phyloP scores from a whole-genome alignment of 2,329 filamentous ascomycete species.

The Cladosporium oxysporum region DNA sequence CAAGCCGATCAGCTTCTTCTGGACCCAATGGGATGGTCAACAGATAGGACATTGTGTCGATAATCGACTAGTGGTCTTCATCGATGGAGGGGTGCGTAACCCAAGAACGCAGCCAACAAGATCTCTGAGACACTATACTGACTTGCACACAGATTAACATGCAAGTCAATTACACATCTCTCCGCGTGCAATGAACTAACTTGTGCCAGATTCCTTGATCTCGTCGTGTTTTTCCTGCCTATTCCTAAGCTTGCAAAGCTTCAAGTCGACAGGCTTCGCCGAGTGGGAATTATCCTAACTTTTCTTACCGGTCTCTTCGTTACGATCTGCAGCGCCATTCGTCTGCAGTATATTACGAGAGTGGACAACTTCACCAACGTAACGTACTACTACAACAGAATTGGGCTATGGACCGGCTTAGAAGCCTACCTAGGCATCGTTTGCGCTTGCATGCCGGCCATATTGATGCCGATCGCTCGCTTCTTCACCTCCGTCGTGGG shows the following conservation, averaged over 20 bases:
- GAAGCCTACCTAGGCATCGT: conserved; percentile 27
- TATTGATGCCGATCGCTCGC: not conserved
- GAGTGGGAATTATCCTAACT: not conserved
- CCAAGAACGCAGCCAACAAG: no score
- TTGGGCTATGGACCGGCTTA: conserved; percentile 27
- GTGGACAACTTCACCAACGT: conserved; percentile 23
- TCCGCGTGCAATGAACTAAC: no score
- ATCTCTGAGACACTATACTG: no score
- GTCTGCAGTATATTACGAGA: conserved; percentile 21
- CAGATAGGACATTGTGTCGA: not conserved
- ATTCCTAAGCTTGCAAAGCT: conserved; percentile 4
- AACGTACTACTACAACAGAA: conserved; percentile 27
- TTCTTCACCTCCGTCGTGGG: conserved; percentile 1
- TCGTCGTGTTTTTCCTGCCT: not conserved
- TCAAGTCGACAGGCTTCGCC: not conserved
- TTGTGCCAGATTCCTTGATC: not conserved
- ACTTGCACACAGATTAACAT: no score
- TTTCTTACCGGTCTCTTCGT: conserved; percentile 25
- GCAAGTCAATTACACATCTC: no score
- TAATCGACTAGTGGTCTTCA: not conserved
- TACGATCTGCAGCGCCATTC: conserved; percentile 25
- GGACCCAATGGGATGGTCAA: conserved; percentile 1
- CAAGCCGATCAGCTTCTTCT: not conserved
- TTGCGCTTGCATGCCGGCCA: conserved; percentile 30
- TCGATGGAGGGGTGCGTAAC: not conserved